Evolutionary conservation across 495 filamentous ascomycete genomes (phyloP).

Genomic region (Hypoxylon crocopeplum): DNA sequence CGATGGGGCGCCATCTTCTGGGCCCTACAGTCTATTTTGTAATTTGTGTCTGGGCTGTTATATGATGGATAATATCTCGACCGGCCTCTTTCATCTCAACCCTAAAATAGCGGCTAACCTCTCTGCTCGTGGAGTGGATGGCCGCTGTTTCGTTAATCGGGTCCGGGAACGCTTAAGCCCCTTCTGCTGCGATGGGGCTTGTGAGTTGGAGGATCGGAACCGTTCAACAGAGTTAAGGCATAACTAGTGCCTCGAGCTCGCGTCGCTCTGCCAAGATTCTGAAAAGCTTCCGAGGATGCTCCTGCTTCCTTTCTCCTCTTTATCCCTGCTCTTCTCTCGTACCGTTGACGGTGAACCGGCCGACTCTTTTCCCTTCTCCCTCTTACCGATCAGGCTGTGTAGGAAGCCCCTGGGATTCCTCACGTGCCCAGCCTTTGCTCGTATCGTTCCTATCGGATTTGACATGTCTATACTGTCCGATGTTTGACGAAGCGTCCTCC

Average conservation of each 20-base stretch:
- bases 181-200: conserved; percentile 1
- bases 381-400: conserved; percentile 55
- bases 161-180: neutral
- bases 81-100: conserved; percentile 18
- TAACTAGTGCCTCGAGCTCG: conserved; percentile 42
- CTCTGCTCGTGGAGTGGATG: conserved; percentile 1
- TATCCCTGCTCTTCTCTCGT: conserved; percentile 41
- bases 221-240: conserved; percentile 20
- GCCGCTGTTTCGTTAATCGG: conserved; percentile 20
- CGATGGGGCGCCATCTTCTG: no score
- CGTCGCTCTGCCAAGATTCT: conserved; percentile 40
- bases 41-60: neutral
- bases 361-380: conserved; percentile 42
- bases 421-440: conserved; percentile 43
- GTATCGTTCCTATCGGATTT: conserved; percentile 46
- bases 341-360: conserved; percentile 31
- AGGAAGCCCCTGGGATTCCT: conserved; percentile 55
- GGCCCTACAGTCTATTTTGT: conserved; percentile 17
- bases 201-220: conserved; percentile 6
- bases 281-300: conserved; percentile 39
- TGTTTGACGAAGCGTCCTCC: conserved; percentile 48
- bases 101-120: conserved; percentile 18
- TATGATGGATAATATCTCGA: neutral
- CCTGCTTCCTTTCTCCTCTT: conserved; percentile 44
- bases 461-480: conserved; percentile 46